phyloP scores from a whole-genome alignment of 768 basidiomycete genomes.

The Lactarius deliciosus region DNA sequence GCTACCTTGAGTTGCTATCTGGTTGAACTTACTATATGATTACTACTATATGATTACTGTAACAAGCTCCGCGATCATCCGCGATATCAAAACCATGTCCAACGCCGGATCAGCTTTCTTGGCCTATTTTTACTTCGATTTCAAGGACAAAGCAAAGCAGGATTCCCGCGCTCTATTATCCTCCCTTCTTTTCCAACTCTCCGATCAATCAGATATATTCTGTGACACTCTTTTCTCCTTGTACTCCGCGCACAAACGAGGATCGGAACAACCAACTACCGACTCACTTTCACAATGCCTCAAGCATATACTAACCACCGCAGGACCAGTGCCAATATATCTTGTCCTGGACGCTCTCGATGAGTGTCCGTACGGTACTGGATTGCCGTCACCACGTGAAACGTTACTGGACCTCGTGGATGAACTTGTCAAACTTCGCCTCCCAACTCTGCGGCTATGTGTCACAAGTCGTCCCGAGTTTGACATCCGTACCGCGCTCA shows the following conservation, averaged over 20 bases:
- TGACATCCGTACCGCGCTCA: background rate
- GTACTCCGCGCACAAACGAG: background rate
- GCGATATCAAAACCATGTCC: background rate
- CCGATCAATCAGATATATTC: background rate
- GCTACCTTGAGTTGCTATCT: background rate
- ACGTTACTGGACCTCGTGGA: background rate
- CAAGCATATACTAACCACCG: background rate
- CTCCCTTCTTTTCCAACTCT: background rate
- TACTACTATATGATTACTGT: too few relatives aligned
- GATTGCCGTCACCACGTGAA: background rate
- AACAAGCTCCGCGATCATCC: background rate
- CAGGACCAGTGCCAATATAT: background rate
- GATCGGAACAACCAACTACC: background rate
- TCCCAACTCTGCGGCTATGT: background rate
- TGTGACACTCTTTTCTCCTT: background rate
- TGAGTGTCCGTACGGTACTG: background rate
- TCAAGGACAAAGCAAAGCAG: background rate
- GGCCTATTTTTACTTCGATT: background rate
- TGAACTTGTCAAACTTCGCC: background rate
- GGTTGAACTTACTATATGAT: background rate
- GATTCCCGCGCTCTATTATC: background rate
- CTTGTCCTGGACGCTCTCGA: conserved; percentile 5
- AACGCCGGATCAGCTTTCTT: background rate
- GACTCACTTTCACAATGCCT: background rate
- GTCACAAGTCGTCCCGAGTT: background rate